Evolutionary conservation across 2,329 filamentous ascomycete species (phyloP).

Genomic region (Seiridium cupressi): DNA sequence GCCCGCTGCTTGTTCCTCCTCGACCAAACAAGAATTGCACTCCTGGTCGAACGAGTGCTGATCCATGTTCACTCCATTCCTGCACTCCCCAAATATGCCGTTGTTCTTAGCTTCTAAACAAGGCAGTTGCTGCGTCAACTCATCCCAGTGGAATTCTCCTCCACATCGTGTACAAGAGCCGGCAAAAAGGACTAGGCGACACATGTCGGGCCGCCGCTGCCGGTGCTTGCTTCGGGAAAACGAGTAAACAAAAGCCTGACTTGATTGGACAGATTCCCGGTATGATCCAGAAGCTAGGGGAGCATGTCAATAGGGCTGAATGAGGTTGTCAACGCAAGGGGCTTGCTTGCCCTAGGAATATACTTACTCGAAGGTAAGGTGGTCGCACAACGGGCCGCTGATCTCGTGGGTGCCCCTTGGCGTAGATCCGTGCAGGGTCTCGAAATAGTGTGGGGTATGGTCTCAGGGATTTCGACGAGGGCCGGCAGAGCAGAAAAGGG

Average conservation of each 20-base stretch:
- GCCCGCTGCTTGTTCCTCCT: constrained; percentile 34
- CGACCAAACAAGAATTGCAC: constrained; percentile 40
- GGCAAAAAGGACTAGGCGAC: constrained; percentile 43
- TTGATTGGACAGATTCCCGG: not conserved
- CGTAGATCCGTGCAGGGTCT: constrained; percentile 6
- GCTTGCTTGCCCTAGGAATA: not conserved
- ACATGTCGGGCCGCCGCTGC: constrained; percentile 31
- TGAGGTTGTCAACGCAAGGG: not conserved
- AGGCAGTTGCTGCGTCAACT: constrained; percentile 43
- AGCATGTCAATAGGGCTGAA: not conserved
- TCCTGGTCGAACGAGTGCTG: constrained; percentile 47
- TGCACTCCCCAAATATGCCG: constrained; percentile 42
- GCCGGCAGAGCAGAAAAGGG: not conserved
- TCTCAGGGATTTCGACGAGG: not conserved
- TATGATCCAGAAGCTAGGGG: too few species aligned
- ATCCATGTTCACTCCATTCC: constrained; percentile 37
- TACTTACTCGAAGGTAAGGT: not conserved
- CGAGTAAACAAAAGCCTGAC: not conserved
- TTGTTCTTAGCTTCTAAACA: constrained; percentile 50
- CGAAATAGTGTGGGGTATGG: constrained; percentile 4
- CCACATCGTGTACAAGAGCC: constrained; percentile 43
- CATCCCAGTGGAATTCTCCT: constrained; percentile 38
- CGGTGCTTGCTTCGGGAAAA: not conserved
- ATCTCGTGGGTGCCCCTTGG: not conserved
- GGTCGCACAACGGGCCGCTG: constrained; percentile 5